Percentiles rank a stretch among this genome's conserved stretches.
phyloP scores from a whole-genome alignment of 192 early-diverging fungal genomes.

The Coemansia sp. region DNA sequence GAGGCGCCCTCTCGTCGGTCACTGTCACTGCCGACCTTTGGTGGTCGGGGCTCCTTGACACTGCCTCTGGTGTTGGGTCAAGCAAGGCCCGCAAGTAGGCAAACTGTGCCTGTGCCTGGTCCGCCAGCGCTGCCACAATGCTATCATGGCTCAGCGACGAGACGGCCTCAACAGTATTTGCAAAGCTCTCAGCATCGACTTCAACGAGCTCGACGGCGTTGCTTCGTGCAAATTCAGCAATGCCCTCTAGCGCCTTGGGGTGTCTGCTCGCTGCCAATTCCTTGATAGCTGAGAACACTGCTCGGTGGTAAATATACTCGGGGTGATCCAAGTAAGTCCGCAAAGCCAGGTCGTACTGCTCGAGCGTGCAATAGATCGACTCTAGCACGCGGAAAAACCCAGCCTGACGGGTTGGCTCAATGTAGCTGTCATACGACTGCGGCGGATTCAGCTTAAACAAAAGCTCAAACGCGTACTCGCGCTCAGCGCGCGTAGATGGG shows the following conservation, averaged over 20 bases:
- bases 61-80: constrained; percentile 23
- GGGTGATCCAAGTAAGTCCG: constrained; percentile 45
- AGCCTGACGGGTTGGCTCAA: constrained; percentile 27
- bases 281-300: constrained; percentile 31
- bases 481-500: constrained; percentile 30
- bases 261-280: constrained; percentile 19
- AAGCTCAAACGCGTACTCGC: constrained; percentile 47
- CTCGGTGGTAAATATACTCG: constrained; percentile 30
- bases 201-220: constrained; percentile 27
- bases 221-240: constrained; percentile 15
- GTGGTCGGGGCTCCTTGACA: constrained; percentile 9
- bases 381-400: constrained; percentile 50
- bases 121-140: constrained; percentile 14
- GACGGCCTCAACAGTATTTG: constrained; percentile 15
- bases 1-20: constrained; percentile 38
- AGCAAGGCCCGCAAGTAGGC: constrained; percentile 43
- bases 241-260: constrained; percentile 8
- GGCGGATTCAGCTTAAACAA: constrained; percentile 47
- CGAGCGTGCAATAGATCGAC: constrained; percentile 29
- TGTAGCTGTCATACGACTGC: constrained; percentile 27
- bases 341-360: constrained; percentile 33
- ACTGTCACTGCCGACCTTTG: not conserved
- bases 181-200: constrained; percentile 37
- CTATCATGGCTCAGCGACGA: constrained; percentile 18
- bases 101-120: constrained; percentile 26